Base-by-base conservation (phyloP, 2,329 filamentous ascomycete species). In the Exophiala bonariae region DNA sequence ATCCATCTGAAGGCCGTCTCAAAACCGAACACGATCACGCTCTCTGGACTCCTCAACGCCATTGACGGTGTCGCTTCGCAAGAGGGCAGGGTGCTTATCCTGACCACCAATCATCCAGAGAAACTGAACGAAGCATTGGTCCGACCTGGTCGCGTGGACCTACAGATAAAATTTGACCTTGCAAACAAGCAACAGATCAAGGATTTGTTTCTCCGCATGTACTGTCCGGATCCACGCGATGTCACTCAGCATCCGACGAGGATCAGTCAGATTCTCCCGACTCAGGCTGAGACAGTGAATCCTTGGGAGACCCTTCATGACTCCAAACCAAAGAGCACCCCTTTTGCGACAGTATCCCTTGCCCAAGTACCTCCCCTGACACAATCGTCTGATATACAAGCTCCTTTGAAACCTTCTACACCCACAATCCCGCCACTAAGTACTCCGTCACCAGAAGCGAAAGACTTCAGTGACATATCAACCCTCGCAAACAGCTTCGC, bases 41-140 rank as follows among this genome's bases (percentile, higher is more conserved):
- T 93, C 2, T 87, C 86, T 0, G 87, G 87, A 1, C 76, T 93
- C 1, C 77, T 95, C 41, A 93, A 95, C 64, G 85, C 85, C 48
- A 89, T 93, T 34, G 88, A 95, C 60, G 87, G 89, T 41, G 87
- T 90, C 1, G 86, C 85, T 1, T 86, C 83, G 2, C 85, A 87
- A 59, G 87, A 92, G 68, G 87, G 87, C 26, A 79, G 86, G 31
- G 79, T 92, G 10, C 77, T 92, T n/a, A 83, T 92, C 69, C 89
- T 91, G 85, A 90, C 87, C 0, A 89, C 86, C 22, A 93, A 92
- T 66, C 78, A 82, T 48, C 83, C 83, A 3, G 83, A 91, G 57
- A 75, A 79, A 11, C 77, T 92, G 1, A 86, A 90, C 60, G 76
- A 82, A 34, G 87, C 86, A 0, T 75, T 93, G 6, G 82, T 89